Evolutionary conservation across 352 stramenopile genomes (phyloP).

Genomic region (Phytophthora idaei): DNA sequence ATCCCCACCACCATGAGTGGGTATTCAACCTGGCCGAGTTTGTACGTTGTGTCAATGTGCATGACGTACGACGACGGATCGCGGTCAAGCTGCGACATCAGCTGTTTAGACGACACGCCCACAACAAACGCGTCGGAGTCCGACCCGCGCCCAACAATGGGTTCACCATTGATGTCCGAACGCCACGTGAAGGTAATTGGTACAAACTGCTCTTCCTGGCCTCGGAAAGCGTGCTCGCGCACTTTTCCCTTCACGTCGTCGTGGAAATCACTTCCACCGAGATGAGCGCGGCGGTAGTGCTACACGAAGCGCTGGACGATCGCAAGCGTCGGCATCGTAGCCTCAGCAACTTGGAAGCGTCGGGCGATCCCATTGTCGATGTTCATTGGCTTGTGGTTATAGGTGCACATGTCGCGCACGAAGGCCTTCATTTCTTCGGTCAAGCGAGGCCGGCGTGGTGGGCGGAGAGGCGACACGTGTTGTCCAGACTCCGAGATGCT

Average conservation of each 20-base stretch:
- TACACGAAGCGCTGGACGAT: conserved; percentile 17
- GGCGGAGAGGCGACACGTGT: too few species aligned
- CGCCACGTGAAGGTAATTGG: background rate
- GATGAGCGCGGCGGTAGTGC: background rate
- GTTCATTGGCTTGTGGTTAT: conserved; percentile 17
- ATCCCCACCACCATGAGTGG: background rate
- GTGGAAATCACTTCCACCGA: conserved; percentile 15
- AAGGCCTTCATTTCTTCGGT: too few species aligned
- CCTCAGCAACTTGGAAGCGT: background rate
- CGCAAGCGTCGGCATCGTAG: background rate
- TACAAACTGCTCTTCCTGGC: too few species aligned
- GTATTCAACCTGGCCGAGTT: background rate
- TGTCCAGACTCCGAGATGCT: too few species aligned
- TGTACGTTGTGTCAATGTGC: background rate
- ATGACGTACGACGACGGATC: background rate
- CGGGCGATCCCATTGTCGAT: conserved; percentile 7
- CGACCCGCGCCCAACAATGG: background rate
- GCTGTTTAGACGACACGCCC: background rate
- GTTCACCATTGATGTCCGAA: background rate
- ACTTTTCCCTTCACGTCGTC: background rate
- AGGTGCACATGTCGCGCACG: conserved; percentile 5
- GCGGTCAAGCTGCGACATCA: background rate
- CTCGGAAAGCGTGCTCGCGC: background rate
- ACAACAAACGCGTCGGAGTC: background rate
- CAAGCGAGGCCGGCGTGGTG: too few species aligned